Evolutionary conservation across 2,329 filamentous ascomycete species (phyloP).

Genomic region (Hirsutella minnesotensis): DNA sequence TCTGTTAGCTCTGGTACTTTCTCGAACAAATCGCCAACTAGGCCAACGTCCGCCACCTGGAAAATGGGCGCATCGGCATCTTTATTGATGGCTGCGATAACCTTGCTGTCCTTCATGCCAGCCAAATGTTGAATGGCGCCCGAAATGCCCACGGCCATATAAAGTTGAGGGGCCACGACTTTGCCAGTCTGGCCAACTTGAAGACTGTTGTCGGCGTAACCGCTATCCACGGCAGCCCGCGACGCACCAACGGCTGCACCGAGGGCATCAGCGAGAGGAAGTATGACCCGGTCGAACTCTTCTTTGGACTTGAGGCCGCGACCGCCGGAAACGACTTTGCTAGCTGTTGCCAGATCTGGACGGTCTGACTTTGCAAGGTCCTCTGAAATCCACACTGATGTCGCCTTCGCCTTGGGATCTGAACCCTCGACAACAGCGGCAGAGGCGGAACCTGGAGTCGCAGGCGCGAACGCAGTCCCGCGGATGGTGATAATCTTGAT

Average conservation of each 20-base stretch:
- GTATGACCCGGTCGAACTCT: constrained; percentile 87
- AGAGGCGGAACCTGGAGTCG: constrained; percentile 58
- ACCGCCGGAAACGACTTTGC: constrained; percentile 83
- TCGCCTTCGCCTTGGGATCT: constrained; percentile 65
- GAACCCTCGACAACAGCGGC: constrained; percentile 69
- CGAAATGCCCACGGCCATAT: constrained; percentile 90
- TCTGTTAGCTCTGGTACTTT: constrained; percentile 92
- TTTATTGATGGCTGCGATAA: constrained; percentile 98
- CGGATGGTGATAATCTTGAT: constrained; percentile 88
- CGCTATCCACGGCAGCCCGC: constrained; percentile 88
- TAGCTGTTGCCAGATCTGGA: constrained; percentile 83
- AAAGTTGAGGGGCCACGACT: constrained; percentile 92
- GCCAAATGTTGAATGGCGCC: constrained; percentile 97
- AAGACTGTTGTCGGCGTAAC: constrained; percentile 95
- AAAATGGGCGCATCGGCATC: constrained; percentile 95
- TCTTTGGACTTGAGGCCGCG: constrained; percentile 95
- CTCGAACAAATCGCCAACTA: constrained; percentile 92
- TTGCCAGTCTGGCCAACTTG: constrained; percentile 98
- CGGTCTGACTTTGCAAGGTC: constrained; percentile 87
- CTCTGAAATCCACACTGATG: constrained; percentile 86
- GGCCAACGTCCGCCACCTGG: constrained; percentile 89
- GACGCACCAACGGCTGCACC: constrained; percentile 95
- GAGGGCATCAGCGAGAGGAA: constrained; percentile 81
- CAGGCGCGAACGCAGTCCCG: constrained; percentile 79
- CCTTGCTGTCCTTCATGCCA: constrained; percentile 99